These are phyloP conservation scores for Gynostemma pentaphyllum DNA, from an alignment of 306 rosid genomes.

Conservation along the genomic window DNA sequence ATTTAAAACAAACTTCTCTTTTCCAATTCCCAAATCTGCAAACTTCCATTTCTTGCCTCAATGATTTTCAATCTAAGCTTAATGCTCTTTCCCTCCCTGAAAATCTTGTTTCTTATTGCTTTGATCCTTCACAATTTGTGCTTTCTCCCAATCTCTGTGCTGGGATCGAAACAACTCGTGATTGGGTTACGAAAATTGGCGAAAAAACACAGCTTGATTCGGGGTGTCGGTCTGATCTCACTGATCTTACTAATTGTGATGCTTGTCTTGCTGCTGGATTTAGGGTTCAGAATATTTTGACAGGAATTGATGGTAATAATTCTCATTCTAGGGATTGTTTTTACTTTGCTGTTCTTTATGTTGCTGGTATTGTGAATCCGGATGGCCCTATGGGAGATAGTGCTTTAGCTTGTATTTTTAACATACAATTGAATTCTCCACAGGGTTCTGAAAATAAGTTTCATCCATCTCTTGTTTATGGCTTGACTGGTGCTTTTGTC, in stretches of 20 bases:
- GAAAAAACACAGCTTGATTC: constrained; percentile 24
- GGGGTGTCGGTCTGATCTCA: constrained; percentile 50
- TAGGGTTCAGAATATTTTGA: constrained; percentile 21
- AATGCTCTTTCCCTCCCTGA: constrained; percentile 28
- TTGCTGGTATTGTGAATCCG: constrained; percentile 74
- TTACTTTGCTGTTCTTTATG: constrained; percentile 53
- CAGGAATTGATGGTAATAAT: constrained; percentile 43
- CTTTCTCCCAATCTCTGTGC: constrained; percentile 49
- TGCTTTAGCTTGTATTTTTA: constrained; percentile 46
- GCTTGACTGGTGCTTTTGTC: constrained; percentile 63
- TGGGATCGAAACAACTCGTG: constrained; percentile 26
- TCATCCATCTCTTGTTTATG: constrained; percentile 51
- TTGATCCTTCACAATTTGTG: constrained; percentile 54
- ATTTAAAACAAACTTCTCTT: constrained; percentile 53
- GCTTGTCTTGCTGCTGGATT: constrained; percentile 47
- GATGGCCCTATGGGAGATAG: constrained; percentile 66
- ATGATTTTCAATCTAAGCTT: constrained; percentile 50
- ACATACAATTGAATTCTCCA: constrained; percentile 26
- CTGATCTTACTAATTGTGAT: constrained; percentile 43
- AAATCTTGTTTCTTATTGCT: constrained; percentile 29
- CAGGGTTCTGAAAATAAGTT: constrained; percentile 24
- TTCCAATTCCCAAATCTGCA: constrained; percentile 47
- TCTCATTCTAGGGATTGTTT: constrained; percentile 46
- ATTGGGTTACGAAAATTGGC: constrained; percentile 51
- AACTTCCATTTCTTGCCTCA: constrained; percentile 52